Evolutionary conservation across 805 yeast genomes (phyloP).

Genomic region (Komagataella populi): DNA sequence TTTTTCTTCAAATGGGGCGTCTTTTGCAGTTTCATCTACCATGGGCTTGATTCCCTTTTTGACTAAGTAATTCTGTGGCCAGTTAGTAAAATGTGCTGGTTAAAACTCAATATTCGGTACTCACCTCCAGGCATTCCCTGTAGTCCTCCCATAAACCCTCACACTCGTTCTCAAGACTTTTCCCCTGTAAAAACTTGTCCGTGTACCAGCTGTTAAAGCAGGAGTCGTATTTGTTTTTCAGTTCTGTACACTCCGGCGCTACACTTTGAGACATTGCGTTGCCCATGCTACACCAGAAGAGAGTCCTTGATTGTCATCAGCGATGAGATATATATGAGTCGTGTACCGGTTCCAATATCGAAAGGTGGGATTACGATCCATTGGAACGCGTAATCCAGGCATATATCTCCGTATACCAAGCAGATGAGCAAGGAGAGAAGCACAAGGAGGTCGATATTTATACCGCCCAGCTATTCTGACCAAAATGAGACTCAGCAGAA

Average conservation of each 20-base stretch:
- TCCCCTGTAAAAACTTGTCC: constrained; percentile 62
- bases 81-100: background rate
- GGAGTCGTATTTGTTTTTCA: constrained; percentile 76
- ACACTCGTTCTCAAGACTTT: constrained; percentile 70
- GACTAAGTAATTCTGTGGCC: constrained; percentile 31
- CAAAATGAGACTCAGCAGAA: constrained; percentile 1
- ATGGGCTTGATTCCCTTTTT: constrained; percentile 69
- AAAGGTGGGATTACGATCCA: background rate
- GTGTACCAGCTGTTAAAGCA: constrained; percentile 95
- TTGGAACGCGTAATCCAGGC: background rate
- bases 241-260: constrained; percentile 92
- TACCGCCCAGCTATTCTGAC: background rate
- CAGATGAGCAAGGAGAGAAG: background rate
- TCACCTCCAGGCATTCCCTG: constrained; percentile 70
- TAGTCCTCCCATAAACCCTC: constrained; percentile 81
- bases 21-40: constrained; percentile 80
- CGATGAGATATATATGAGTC: background rate
- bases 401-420: background rate
- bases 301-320: background rate
- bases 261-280: constrained; percentile 72
- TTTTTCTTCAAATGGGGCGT: constrained; percentile 74
- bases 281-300: constrained; percentile 34
- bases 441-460: background rate
- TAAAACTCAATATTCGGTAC: constrained; percentile 8
- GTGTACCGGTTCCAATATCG: background rate